Percentiles rank a stretch among this genome's conserved stretches.
These are phyloP conservation scores for Ceratonia siliqua DNA, from an alignment of 306 rosid species.

Conservation along the genomic window DNA sequence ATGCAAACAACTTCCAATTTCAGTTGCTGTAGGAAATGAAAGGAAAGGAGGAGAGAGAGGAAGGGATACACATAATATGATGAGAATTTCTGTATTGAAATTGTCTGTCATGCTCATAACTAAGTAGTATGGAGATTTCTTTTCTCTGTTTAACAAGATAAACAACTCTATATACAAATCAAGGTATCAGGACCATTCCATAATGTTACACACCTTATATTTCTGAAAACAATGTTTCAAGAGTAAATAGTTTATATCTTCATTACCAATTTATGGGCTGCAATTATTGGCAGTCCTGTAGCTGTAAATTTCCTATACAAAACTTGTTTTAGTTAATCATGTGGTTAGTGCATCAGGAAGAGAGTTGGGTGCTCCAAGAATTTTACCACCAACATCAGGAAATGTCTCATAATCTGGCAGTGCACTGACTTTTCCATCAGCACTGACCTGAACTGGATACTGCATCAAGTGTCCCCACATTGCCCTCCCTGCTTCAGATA, in stretches of 20 bases:
- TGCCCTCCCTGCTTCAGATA: constrained; percentile 35
- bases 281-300: neutral
- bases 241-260: neutral
- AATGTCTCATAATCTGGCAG: constrained; percentile 38
- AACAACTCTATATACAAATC: neutral
- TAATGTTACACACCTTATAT: neutral
- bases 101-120: neutral
- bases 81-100: neutral
- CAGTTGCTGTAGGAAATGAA: too few relatives aligned
- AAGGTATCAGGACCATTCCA: neutral
- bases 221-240: neutral
- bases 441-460: constrained; percentile 43
- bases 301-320: neutral
- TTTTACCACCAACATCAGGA: constrained; percentile 58
- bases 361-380: constrained; percentile 47
- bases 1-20: too few relatives aligned
- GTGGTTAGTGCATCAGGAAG: constrained; percentile 53
- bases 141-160: neutral
- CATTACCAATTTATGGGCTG: neutral
- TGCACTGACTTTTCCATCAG: constrained; percentile 40
- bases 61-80: neutral
- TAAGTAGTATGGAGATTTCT: neutral
- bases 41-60: too few relatives aligned
- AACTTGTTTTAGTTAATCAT: constrained; percentile 2
- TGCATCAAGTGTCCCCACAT: constrained; percentile 52